Base-by-base conservation (phyloP, 2,329 filamentous ascomycete species). In the Neonectria ditissima region DNA sequence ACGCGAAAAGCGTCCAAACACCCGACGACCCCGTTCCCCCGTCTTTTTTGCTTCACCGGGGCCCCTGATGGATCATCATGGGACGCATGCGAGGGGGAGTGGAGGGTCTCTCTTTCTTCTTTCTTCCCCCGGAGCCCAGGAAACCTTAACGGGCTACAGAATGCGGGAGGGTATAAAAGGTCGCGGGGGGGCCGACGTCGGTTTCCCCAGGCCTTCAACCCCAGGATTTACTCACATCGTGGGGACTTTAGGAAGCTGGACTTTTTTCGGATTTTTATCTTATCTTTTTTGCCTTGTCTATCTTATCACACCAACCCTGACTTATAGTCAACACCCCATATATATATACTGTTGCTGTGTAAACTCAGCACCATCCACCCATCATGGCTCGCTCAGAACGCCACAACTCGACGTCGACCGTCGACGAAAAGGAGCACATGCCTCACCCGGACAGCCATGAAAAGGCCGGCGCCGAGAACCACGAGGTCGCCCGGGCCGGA, bases 401-500 rank as follows among this genome's bases (percentile, higher is more conserved):
- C 53, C 66, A 69, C 2, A 65, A 69, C 45, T 71, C 69, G 69
- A 63, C 66, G 43, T 51, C 66, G 1, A 66, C 69, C 62, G 68
- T 71, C 56, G 66, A 69, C 3, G 64, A 72, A 10, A 73, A 72
- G 10, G 70, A 69, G 16, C 59, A 54, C 44, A 73, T 72, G 18
- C 60, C 66, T 8, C 60, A 58, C 11, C 60, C 68, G 2, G 64
- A 58, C 51, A 55, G 50, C 1, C 69, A 73, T 8, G 73, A 75
- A 41, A 79, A 78, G 62, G 69, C 67, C 9, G 73, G 72, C 18
- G 54, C 72, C 14, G 76, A 82, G 58, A 78, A 79, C 18, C 60
- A 80, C 13, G 79, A 81, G 57, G 72, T 78, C 9, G 76, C 79
- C 5, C 71, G 74, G 34, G 76, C 74, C 26, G 77, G 75, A 48